Conservation (phyloP, 257 asterid species). For the Solanum chiquidenum region DNA sequence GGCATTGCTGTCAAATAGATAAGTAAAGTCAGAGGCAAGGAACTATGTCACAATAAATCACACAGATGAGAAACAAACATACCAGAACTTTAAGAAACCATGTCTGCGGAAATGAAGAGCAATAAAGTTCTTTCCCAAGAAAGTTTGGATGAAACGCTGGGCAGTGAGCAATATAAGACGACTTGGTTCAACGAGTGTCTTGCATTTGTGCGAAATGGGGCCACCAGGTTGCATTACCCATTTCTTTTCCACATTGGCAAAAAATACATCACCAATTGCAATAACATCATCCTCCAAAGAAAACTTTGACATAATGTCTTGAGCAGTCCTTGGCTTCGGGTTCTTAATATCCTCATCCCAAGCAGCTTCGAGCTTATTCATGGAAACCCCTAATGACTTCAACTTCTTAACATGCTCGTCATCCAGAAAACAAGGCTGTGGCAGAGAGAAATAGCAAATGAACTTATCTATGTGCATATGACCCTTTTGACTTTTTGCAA, state of each 20-base stretch:
- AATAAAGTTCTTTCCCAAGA: constrained; percentile 69
- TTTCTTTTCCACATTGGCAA: constrained; percentile 80
- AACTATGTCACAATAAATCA: not conserved
- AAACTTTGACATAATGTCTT: constrained; percentile 61
- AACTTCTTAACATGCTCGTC: constrained; percentile 81
- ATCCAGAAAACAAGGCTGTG: constrained; percentile 77
- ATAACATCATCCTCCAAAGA: constrained; percentile 62
- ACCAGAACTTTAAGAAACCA: constrained; percentile 99
- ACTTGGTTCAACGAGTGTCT: constrained; percentile 81
- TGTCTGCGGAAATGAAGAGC: constrained; percentile 97
- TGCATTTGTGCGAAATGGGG: constrained; percentile 78
- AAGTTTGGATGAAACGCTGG: constrained; percentile 89
- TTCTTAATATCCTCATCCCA: constrained; percentile 92
- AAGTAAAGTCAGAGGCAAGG: constrained; percentile 2
- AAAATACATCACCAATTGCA: constrained; percentile 92
- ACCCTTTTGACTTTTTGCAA: constrained; percentile 46
- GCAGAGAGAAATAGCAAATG: constrained; percentile 80
- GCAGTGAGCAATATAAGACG: constrained; percentile 86
- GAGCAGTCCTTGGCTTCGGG: constrained; percentile 46
- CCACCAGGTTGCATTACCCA: constrained; percentile 98
- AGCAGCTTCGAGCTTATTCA: constrained; percentile 60
- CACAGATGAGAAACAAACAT: not conserved
- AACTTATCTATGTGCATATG: constrained; percentile 63
- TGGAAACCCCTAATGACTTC: constrained; percentile 63
- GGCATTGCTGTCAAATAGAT: constrained; percentile 53